Base-by-base conservation (phyloP, 495 filamentous ascomycete genomes). In the Aspergillus carlsbadensis region DNA sequence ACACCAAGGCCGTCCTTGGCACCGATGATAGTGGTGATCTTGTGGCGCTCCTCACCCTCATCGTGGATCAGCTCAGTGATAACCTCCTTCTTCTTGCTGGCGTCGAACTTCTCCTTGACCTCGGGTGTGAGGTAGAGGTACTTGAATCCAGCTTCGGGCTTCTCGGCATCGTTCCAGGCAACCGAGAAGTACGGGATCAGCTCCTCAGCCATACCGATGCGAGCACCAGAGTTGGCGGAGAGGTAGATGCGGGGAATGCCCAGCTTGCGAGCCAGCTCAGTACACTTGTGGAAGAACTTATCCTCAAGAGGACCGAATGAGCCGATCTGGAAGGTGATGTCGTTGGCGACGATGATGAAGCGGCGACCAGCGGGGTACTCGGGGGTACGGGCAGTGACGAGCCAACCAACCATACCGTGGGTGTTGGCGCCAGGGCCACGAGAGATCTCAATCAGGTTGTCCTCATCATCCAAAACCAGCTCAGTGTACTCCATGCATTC, bases 211-310 rank as follows among this genome's bases (percentile, higher is more conserved):
- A 98, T 88, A 64, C 94, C 94, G 62, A 98, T 89, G 66, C 95
- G 92, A 52, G 94, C 94, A 84, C 94, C 94, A n/a, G 94, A 98
- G 82, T 98, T 98, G 63, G 94, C 94, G 70, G 95, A 98, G 26
- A 98, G 81, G 71, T 98, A 98, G 68, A 98, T 94, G 39, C 94
- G 87, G 17, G 94, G 94, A 67, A 98, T 96, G 44, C 94, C 94
- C 50, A 96, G 76, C 75, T 88, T 92, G 58, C 92, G 82, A 50
- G 94, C 94, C 55, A 97, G 80, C 73, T 98, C 92, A 11, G 94
- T 96, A 75, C 94, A 98, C 81, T 97, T 97, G 78, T 91, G 86
- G 85, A 98, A 98, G 85, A 96, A 98, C 61, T 89, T 88, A 72
- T 98, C 94, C 77, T 98, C 94, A 72, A 84, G 84, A 15, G 94